Evolutionary conservation across 768 basidiomycete species (phyloP), one percentile per base, ranked within the genome.

Genomic region (Strobilomyces confusus): DNA sequence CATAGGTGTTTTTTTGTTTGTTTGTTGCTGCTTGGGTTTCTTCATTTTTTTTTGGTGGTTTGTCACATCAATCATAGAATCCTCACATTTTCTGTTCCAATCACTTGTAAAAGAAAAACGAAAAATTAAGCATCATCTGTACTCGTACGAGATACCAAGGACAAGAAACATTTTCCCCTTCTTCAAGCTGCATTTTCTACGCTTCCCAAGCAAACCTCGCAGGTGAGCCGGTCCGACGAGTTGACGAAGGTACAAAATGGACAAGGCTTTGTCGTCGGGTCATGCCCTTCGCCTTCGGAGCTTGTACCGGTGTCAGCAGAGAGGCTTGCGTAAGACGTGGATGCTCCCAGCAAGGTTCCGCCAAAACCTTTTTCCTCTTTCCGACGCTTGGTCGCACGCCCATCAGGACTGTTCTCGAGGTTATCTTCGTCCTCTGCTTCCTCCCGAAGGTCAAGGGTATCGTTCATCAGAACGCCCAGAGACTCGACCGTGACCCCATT

Each of bases 351-450:
- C 41, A 90, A 66, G 22, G 89, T 92, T 23, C 89, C 89, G 48
- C 79, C 78, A 65, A 92, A 92, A 3, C 84, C 89, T 57, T 74
- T 76, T 69, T 88, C 86, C 44, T 79, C 77, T 52, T 75, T 73
- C 52, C 73, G 73, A 60, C 73, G 75, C 62, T 74, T 76, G 38
- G 59, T 62, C 26, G 69, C 64, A 48, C 64, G 66, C 33, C 74
- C 73, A 9, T 73, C 78, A 22, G 83, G 80, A 23, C 74, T 70
- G 59, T 82, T 81, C 22, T 75, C 73, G 46, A 75, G 63, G 40
- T 82, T 72, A n/a, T 80, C 81, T 23, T 80, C 72, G 25, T 82
- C 77, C 64, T 88, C 86, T 25, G 72, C 74, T 54, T 82, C 80
- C 64, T 85, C 83, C 52, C 75, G 77, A 33, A 92, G 73, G 56